Evolutionary conservation across 306 rosid species (phyloP).

Genomic region (Myrica gale): DNA sequence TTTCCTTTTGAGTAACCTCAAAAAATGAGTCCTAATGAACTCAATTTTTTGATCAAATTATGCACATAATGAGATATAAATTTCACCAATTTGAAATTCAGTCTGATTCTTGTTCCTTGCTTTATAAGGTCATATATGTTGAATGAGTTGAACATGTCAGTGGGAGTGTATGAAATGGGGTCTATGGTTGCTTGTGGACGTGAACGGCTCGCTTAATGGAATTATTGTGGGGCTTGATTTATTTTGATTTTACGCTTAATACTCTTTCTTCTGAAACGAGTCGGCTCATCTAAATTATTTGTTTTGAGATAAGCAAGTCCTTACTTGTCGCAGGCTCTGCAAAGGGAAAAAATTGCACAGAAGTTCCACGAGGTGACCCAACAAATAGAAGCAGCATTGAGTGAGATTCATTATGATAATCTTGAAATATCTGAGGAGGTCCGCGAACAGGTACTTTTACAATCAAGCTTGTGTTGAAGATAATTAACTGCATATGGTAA

Average conservation of each 20-base stretch:
- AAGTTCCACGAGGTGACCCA: slow-evolving; percentile 58
- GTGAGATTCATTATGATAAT: slow-evolving; percentile 56
- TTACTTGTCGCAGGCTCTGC: slow-evolving; percentile 54
- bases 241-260: slow-evolving; percentile 2
- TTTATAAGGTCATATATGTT: neutral
- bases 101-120: neutral
- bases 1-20: neutral
- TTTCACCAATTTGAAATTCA: neutral
- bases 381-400: slow-evolving; percentile 67
- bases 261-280: slow-evolving; percentile 9
- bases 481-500: neutral
- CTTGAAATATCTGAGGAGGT: slow-evolving; percentile 82
- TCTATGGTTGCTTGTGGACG: neutral
- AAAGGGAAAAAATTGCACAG: slow-evolving; percentile 43
- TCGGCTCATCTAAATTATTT: slow-evolving; percentile 19
- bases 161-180: neutral
- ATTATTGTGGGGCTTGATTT: neutral
- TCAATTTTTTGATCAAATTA: neutral
- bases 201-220: neutral
- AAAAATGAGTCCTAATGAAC: neutral
- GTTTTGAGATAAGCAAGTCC: slow-evolving; percentile 21
- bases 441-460: slow-evolving; percentile 77
- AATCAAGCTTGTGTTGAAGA: slow-evolving; percentile 13
- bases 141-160: neutral
- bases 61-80: neutral